Evolutionary conservation across 306 rosid species (phyloP), one percentile per base, ranked within the genome.

Genomic region (Hippophae rhamnoides): DNA sequence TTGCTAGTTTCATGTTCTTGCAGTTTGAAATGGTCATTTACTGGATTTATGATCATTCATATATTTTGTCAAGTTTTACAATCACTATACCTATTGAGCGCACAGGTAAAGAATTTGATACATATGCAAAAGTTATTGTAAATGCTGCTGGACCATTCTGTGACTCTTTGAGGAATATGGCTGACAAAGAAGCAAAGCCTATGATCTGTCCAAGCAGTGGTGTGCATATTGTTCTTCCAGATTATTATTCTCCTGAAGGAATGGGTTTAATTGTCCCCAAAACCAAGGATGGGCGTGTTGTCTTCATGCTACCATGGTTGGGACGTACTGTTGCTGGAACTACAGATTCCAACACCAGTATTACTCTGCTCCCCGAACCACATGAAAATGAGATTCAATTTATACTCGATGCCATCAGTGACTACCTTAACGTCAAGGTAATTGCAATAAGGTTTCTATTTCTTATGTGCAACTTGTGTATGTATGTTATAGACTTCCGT

Each of bases 101-200:
- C 62, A 66, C 38, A 93, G 99, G 94, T 18, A 72, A 79, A 68
- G 97, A 88, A 80, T 93, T 93, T 57, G 89, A 88, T 60, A 80
- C 97, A 31, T 93, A 88, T 79, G 99, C 99, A 57, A 93, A 84
- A 77, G 99, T 93, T 25, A 62, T 93, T 68, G 95, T 93, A 57
- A 93, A 93, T 79, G 99, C 99, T 42, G 82, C 94, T 44, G 99
- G 99, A 48, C 99, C 99, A 61, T 93, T 93, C 84, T 86, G 95
- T 70, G 99, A 93, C 54, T 69, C 94, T 60, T 70, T 93, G 64
- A 86, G 99, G 72, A 86, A 82, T 70, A 53, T 93, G 88, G 90
- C 85, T 31, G 79, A 84, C 74, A 76, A 80, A 65, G 82, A 79
- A 56, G 94, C 75, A 52, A 68, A 64, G 56, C 64, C 73, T 58